These are phyloP conservation scores for Saprolegnia parasitica DNA, from an alignment of 352 stramenopile species.

Conservation along the genomic window DNA sequence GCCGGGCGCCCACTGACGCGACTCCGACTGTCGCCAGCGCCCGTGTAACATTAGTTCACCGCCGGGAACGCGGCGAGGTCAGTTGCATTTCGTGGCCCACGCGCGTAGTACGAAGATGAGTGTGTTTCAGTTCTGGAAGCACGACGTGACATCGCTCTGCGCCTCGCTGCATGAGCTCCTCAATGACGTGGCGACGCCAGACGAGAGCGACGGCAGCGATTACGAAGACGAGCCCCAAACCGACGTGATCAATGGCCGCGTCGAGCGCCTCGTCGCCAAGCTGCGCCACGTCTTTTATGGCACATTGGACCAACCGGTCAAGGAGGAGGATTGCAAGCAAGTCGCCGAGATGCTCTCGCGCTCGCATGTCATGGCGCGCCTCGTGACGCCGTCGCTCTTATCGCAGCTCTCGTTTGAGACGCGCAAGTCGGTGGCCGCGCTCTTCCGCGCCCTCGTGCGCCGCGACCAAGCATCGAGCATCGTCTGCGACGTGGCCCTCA, in stretches of 20 bases:
- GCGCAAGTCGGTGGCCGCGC: constrained; percentile 71
- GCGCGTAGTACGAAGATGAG: constrained; percentile 1
- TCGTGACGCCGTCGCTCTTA: constrained; percentile 65
- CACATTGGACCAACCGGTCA: constrained; percentile 13
- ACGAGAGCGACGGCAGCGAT: background rate
- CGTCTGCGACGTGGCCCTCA: constrained; percentile 54
- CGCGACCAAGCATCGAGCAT: constrained; percentile 57
- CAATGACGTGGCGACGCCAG: constrained; percentile 9
- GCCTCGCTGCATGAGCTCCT: constrained; percentile 24
- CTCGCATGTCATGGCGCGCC: constrained; percentile 68
- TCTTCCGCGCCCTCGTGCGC: constrained; percentile 73
- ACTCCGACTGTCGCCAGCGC: constrained; percentile 4
- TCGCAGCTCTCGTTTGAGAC: constrained; percentile 72
- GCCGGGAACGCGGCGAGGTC: background rate
- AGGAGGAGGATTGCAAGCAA: constrained; percentile 21
- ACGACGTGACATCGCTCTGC: constrained; percentile 9
- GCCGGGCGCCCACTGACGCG: background rate
- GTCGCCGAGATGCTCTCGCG: constrained; percentile 70
- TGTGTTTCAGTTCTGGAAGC: constrained; percentile 28
- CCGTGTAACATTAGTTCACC: constrained; percentile 5
- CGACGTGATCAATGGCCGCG: constrained; percentile 1
- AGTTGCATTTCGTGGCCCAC: background rate
- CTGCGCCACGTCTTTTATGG: constrained; percentile 17
- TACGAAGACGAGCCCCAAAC: background rate
- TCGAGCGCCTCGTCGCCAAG: constrained; percentile 22